Evolutionary conservation across 257 asterid genomes (phyloP), one percentile per base, ranked within the genome.

Genomic region (Prunella vulgaris): DNA sequence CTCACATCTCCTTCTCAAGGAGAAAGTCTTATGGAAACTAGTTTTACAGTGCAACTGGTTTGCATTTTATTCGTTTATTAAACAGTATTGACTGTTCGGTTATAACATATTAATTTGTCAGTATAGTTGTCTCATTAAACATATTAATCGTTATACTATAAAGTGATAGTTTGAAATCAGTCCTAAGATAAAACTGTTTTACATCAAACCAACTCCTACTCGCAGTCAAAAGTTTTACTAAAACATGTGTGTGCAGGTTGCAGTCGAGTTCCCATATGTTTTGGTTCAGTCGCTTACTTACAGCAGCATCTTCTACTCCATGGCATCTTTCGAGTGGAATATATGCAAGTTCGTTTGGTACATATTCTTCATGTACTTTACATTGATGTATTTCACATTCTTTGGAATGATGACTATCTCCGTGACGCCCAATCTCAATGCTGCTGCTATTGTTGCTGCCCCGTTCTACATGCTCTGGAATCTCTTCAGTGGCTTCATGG

Each of bases 341-440:
- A 14, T 59, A 13, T 79, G 78, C 80, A 93, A 93, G 85, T 86
- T 93, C 46, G 72, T 88, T 44, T 93, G 95, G 95, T 87, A 85
- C 70, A 63, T 87, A 54, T 88, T 75, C 72, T 88, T 90, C 81
- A 87, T 90, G 97, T 87, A 80, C 71, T 79, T 87, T 82, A 80
- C 98, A 2, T 57, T 90, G 3, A 35, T 93, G 37, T 93, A 93
- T 88, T 88, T 83, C 92, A 93, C 98, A 40, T 82, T 80, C 77
- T 93, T 85, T 1, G 98, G 98, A 14, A 90, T 93, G 98, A 90
- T 88, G 96, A 79, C 96, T 0, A 88, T 76, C 32, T 84, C 96
- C 1, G 71, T 88, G 8, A 83, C 97, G 1, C 97, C 98, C 13
- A 90, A 93, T 54, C 92, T 78, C 77, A 83, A 83, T 21, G 79